phyloP scores from a whole-genome alignment of 148 eudicot genomes.

The Arctostaphylos glauca region DNA sequence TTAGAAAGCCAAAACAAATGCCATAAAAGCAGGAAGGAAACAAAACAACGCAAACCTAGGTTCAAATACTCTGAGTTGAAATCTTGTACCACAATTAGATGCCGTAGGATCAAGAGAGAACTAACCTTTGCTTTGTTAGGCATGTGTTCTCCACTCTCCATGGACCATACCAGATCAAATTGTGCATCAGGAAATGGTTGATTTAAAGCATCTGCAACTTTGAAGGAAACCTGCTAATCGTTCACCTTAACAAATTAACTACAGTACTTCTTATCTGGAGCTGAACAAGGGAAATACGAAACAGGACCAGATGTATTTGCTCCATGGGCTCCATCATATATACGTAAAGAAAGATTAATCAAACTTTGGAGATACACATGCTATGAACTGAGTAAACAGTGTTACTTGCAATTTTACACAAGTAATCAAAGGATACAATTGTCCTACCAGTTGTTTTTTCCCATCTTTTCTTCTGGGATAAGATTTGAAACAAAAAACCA shows the following conservation, averaged over 20 bases:
- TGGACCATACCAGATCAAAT: conserved; percentile 94
- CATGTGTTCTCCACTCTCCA: conserved; percentile 99
- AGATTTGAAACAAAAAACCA: neutral
- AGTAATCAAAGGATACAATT: neutral
- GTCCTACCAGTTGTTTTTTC: neutral
- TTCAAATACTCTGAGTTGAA: neutral
- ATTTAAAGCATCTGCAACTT: conserved; percentile 90
- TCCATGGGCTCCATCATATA: neutral
- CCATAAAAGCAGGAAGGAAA: conserved; percentile 6
- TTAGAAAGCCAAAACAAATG: neutral
- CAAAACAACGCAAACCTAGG: neutral
- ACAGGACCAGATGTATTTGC: neutral
- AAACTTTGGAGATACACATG: too few species aligned
- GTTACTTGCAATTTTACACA: neutral
- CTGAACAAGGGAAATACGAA: neutral
- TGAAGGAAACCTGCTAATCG: conserved; percentile 66
- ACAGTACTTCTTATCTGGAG: neutral
- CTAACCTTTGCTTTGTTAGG: conserved; percentile 84
- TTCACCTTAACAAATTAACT: conserved; percentile 9
- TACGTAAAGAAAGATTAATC: too few species aligned
- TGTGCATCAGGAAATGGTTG: conserved; percentile 91
- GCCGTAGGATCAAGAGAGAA: neutral
- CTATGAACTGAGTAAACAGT: neutral
- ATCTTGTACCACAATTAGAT: neutral
- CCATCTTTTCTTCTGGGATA: neutral